These are phyloP conservation scores for Sclerotinia trifoliorum DNA, from an alignment of 2,329 filamentous ascomycete genomes.

Conservation along the genomic window DNA sequence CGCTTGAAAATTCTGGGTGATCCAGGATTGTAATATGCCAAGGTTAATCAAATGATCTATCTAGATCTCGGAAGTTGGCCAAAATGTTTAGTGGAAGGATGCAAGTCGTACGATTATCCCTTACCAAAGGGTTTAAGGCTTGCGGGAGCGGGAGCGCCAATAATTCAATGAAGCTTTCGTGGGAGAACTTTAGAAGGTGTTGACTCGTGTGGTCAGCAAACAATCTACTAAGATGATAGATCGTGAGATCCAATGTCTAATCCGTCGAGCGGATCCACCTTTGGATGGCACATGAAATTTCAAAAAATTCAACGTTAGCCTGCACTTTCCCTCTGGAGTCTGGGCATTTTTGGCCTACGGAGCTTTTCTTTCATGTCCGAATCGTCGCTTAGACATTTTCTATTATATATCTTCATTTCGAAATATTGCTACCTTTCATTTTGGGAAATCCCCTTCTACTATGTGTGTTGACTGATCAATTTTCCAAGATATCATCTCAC, in stretches of 20 bases:
- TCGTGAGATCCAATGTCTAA: conserved; percentile 17
- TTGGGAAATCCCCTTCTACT: not conserved
- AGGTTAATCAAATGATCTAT: conserved; percentile 15
- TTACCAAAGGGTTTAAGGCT: conserved; percentile 4
- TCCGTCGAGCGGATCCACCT: not conserved
- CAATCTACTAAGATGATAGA: conserved; percentile 6
- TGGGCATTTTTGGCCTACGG: not conserved
- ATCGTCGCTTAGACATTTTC: not conserved
- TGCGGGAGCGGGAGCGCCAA: conserved; percentile 20
- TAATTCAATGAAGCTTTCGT: conserved; percentile 11
- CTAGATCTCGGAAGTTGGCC: conserved; percentile 5
- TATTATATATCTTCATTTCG: not conserved
- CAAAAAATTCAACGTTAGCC: conserved; percentile 8
- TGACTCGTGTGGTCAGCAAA: conserved; percentile 13
- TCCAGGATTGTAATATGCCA: not conserved
- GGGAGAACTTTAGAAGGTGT: not conserved
- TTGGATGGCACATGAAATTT: not conserved
- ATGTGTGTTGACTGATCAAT: not conserved
- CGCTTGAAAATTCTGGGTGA: not conserved
- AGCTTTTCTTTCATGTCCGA: not conserved
- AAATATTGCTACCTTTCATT: not conserved
- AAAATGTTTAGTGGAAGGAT: conserved; percentile 15
- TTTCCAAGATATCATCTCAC: not conserved
- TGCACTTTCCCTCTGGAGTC: conserved; percentile 4
- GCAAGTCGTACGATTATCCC: conserved; percentile 21